phyloP scores from a whole-genome alignment of 805 yeast species.

The Kodamaea hsintzibuensis region DNA sequence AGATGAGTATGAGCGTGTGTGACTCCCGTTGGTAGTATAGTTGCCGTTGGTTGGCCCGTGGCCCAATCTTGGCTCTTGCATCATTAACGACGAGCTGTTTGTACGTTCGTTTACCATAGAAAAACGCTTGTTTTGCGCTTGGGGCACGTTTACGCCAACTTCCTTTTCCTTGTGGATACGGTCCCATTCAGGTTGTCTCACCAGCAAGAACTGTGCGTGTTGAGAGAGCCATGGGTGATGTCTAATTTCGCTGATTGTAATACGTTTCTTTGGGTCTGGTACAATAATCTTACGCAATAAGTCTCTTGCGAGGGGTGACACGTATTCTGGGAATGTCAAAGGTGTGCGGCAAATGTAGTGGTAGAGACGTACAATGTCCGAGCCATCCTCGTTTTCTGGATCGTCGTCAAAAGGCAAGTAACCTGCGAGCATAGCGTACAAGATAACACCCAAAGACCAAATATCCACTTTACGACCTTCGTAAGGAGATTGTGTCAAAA shows the following conservation, averaged over 20 bases:
- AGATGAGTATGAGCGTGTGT: constrained; percentile 38
- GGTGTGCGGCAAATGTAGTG: constrained; percentile 90
- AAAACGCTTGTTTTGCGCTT: constrained; percentile 39
- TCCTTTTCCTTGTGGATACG: constrained; percentile 39
- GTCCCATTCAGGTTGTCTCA: constrained; percentile 93
- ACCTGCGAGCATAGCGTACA: constrained; percentile 96
- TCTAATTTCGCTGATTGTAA: constrained; percentile 66
- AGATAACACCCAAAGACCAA: constrained; percentile 95
- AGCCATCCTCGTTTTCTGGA: constrained; percentile 93
- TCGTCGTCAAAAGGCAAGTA: constrained; percentile 98
- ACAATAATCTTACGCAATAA: constrained; percentile 80
- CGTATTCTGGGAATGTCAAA: constrained; percentile 91
- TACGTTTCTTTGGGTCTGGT: constrained; percentile 79
- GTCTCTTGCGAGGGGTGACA: constrained; percentile 89
- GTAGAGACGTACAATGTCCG: constrained; percentile 86
- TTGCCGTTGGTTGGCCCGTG: constrained; percentile 6
- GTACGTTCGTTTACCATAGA: constrained; percentile 46
- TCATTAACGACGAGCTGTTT: constrained; percentile 19
- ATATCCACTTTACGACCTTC: constrained; percentile 93
- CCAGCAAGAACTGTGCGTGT: constrained; percentile 76
- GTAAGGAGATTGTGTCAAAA: constrained; percentile 81
- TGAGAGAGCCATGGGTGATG: constrained; percentile 88
- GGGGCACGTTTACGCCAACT: constrained; percentile 8
- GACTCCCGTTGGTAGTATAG: constrained; percentile 15
- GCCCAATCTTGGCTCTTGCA: constrained; percentile 7